Evolutionary conservation across 2,329 filamentous ascomycete species (phyloP).

Genomic region (Orbilia oligospora): DNA sequence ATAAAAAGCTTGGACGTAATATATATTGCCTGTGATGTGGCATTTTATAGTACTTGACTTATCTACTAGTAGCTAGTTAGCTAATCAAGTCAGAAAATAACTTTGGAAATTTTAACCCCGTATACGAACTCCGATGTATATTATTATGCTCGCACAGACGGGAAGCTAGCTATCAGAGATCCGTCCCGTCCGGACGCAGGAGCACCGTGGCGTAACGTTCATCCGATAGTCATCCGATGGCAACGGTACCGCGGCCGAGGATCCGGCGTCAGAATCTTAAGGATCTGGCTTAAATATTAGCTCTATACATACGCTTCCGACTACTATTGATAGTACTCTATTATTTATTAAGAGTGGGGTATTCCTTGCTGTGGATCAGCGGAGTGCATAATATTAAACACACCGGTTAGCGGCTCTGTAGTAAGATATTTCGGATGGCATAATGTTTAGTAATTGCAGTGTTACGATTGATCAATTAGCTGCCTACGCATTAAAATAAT

Average conservation of each 20-base stretch:
- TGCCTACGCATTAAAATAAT: too few relatives aligned
- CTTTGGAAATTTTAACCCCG: slow-evolving; percentile 16
- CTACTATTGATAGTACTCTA: neutral
- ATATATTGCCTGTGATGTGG: slow-evolving; percentile 18
- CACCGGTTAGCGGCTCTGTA: too few relatives aligned
- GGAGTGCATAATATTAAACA: too few relatives aligned
- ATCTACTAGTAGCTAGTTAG: neutral
- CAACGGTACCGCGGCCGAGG: slow-evolving; percentile 23
- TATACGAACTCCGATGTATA: neutral
- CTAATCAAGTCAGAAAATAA: neutral
- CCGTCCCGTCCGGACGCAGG: slow-evolving; percentile 12
- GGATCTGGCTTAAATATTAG: neutral
- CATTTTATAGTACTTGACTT: slow-evolving; percentile 7
- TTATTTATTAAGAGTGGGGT: neutral
- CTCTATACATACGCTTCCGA: neutral
- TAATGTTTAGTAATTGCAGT: too few relatives aligned
- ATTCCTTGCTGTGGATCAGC: neutral
- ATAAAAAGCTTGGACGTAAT: neutral
- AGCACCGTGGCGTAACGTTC: slow-evolving; percentile 16
- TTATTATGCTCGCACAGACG: neutral
- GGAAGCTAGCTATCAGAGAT: neutral
- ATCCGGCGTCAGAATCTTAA: neutral
- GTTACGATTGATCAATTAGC: too few relatives aligned
- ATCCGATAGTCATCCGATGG: slow-evolving; percentile 13
- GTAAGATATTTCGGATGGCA: too few relatives aligned